Conservation (phyloP, 75 land plant genomes). For the Selaginella moellendorffii region DNA sequence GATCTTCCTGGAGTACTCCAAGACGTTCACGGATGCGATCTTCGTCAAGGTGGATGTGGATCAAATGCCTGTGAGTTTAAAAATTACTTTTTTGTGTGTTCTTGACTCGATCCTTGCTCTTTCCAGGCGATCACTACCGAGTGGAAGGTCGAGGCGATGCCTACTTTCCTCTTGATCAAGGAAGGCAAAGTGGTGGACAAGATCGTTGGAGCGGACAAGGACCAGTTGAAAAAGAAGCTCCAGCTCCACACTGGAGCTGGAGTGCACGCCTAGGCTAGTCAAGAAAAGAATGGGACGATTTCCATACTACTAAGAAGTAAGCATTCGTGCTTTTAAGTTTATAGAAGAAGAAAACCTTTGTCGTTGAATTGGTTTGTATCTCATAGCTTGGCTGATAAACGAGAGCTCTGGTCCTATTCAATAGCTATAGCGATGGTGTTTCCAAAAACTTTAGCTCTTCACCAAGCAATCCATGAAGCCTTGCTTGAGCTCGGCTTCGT, state of each 20-base stretch:
- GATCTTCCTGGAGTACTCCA: neutral
- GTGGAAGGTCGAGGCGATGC: slow-evolving; percentile 8
- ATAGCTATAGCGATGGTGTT: no score
- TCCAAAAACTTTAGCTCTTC: no score
- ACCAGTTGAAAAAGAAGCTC: neutral
- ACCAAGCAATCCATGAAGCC: slow-evolving; percentile 73
- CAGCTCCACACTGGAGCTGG: neutral
- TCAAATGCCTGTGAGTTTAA: neutral
- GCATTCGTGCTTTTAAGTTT: no score
- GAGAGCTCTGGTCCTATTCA: no score
- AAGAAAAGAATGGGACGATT: no score
- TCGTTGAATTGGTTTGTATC: no score
- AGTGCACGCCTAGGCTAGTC: no score
- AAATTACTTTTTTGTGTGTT: neutral
- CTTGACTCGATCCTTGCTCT: no score
- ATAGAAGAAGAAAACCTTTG: no score
- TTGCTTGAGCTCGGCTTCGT: slow-evolving; percentile 48
- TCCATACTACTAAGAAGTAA: no score
- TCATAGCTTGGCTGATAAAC: no score
- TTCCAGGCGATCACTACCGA: neutral
- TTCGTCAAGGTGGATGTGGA: slow-evolving; percentile 5
- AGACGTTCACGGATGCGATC: neutral
- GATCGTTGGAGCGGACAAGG: slow-evolving; percentile 3
- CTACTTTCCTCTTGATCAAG: slow-evolving; percentile 1
- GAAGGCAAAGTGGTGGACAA: neutral